These are phyloP conservation scores for Epichloe hybrida DNA, from an alignment of 2,329 filamentous ascomycete species.

Conservation along the genomic window DNA sequence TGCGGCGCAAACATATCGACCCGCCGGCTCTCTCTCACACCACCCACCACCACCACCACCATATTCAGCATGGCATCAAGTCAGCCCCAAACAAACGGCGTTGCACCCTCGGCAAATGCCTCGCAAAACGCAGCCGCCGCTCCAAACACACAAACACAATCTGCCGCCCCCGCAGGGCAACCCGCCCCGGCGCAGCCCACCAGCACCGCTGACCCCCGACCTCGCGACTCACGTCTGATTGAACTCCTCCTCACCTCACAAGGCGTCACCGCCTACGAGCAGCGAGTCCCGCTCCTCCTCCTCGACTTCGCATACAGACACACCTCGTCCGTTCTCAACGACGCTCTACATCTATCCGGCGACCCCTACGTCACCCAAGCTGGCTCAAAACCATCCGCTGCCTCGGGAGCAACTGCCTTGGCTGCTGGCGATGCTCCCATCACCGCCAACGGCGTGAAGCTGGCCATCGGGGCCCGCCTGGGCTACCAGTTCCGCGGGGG, in stretches of 20 bases:
- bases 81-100: conserved; percentile 41
- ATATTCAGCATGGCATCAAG: conserved; percentile 20
- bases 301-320: conserved; percentile 82
- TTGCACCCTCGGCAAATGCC: conserved; percentile 25
- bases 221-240: conserved; percentile 66
- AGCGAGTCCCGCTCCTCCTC: conserved; percentile 68
- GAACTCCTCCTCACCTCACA: conserved; percentile 69
- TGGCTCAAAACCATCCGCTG: conserved; percentile 35
- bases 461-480: conserved; percentile 57
- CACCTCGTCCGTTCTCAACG: conserved; percentile 56
- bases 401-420: conserved; percentile 33
- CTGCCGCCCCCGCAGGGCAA: conserved; percentile 16
- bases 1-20: neutral
- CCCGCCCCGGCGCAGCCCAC: conserved; percentile 17
- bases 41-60: neutral
- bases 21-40: neutral
- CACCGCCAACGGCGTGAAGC: conserved; percentile 51
- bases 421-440: conserved; percentile 43
- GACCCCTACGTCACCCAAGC: conserved; percentile 54
- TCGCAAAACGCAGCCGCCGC: conserved; percentile 15
- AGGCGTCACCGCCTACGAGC: conserved; percentile 67
- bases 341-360: conserved; percentile 54
- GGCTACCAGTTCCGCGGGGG: conserved; percentile 54
- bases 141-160: conserved; percentile 26
- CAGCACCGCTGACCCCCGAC: conserved; percentile 38